Evolutionary conservation across 768 basidiomycete species (phyloP), one percentile per base, ranked within the genome.

Genomic region (Russula sp.): DNA sequence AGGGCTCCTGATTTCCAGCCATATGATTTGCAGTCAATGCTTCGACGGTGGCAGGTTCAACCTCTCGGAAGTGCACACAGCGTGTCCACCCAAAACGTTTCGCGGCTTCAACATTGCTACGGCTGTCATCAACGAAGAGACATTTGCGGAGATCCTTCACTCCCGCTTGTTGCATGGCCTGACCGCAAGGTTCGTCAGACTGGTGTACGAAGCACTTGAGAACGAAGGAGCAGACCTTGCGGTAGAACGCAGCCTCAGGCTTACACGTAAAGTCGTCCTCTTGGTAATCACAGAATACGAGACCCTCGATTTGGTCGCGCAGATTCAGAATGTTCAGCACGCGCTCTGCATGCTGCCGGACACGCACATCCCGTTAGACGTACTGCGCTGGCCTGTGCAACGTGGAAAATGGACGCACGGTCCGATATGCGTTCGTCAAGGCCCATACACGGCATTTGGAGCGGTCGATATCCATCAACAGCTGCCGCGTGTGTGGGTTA

Each of bases 401-500:
- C 16, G 16, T 37, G 42, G 32, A 14, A 50, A 10, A 27, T 48
- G 47, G 10, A 74, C 79, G 50, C 73, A 91, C 91, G 27, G 82
- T 77, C 59, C 79, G 78, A 72, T 92, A 93, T 11, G 92, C 92
- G 70, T 94, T 94, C 4, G 92, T 94, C 48, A 94, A 74, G 3
- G 82, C 90, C 91, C 91, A 94, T 5, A 94, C 84, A n/a, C 84
- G 81, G 9, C 79, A 83, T 72, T 89, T 92, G 34, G 77, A 79
- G 52, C 85, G 82, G 70, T 94, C 89, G 35, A 94, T 84, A 70
- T 94, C 89, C 71, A 87, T 75, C 55, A 94, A 79, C 6, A 94
- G 79, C 68, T 84, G 81, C 22, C 85, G 83, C 10, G 88, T 71
- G 8, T 66, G 69, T 7, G 86, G 82, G 70, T 88, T 77, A 35